These are phyloP conservation scores for Trichoderma polysporum DNA, from an alignment of 2,329 filamentous ascomycete genomes.

Conservation along the genomic window DNA sequence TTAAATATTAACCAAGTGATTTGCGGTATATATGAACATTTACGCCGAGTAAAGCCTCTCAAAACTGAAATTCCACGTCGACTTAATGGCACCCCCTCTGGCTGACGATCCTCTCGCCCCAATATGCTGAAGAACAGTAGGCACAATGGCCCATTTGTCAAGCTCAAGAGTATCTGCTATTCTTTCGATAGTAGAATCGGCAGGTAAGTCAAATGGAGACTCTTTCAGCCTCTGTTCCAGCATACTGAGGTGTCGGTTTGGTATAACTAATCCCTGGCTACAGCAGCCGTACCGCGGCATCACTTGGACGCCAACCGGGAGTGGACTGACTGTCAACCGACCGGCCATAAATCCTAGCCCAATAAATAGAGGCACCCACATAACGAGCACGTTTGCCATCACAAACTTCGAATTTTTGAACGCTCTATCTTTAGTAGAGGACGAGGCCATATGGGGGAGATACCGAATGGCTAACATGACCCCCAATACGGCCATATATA, in stretches of 20 bases:
- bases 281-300: slow-evolving; percentile 39
- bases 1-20: not conserved
- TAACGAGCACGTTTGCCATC: slow-evolving; percentile 19
- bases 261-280: slow-evolving; percentile 36
- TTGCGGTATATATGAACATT: not conserved
- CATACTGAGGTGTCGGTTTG: slow-evolving; percentile 27
- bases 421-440: not conserved
- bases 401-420: slow-evolving; percentile 14
- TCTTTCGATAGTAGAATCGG: slow-evolving; percentile 35
- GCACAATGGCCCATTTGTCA: slow-evolving; percentile 35
- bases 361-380: slow-evolving; percentile 30
- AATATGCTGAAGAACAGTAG: slow-evolving; percentile 36
- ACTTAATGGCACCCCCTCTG: slow-evolving; percentile 27
- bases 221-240: slow-evolving; percentile 25
- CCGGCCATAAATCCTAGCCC: slow-evolving; percentile 32
- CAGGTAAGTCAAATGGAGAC: slow-evolving; percentile 28
- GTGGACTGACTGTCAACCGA: slow-evolving; percentile 28
- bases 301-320: slow-evolving; percentile 30
- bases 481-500: slow-evolving; percentile 24
- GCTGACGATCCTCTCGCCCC: slow-evolving; percentile 32
- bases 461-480: slow-evolving; percentile 22
- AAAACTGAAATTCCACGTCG: slow-evolving; percentile 36
- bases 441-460: not conserved
- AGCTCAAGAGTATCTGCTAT: slow-evolving; percentile 28
- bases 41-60: slow-evolving; percentile 23